These are phyloP conservation scores for Pholiota conissans DNA, from an alignment of 768 basidiomycete genomes.

Conservation along the genomic window DNA sequence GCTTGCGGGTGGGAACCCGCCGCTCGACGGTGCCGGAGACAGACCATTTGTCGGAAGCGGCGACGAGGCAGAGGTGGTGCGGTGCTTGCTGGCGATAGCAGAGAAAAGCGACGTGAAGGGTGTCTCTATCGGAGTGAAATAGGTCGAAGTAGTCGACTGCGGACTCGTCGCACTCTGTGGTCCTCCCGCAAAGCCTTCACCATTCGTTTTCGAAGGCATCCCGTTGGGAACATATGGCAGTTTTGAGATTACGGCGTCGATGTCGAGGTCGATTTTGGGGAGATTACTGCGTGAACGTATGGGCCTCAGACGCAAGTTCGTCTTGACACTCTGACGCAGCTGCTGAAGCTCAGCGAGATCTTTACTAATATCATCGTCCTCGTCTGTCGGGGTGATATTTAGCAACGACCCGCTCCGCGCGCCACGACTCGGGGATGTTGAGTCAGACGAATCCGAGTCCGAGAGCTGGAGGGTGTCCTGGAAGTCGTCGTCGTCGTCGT, in stretches of 20 bases:
- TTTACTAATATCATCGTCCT: constrained; percentile 63
- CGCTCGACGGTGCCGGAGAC: background rate
- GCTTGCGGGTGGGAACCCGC: constrained; percentile 23
- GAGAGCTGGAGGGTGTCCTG: constrained; percentile 41
- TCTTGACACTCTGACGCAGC: constrained; percentile 69
- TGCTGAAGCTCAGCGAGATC: constrained; percentile 68
- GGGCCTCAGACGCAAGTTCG: constrained; percentile 77
- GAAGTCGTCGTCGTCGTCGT: constrained; percentile 36
- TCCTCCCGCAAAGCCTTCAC: constrained; percentile 25
- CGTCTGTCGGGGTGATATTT: constrained; percentile 31
- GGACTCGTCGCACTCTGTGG: constrained; percentile 20
- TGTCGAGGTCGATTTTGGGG: constrained; percentile 39
- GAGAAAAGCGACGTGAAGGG: constrained; percentile 20
- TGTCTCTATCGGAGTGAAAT: constrained; percentile 42
- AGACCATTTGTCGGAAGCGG: background rate
- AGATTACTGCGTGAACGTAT: constrained; percentile 61
- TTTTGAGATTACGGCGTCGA: constrained; percentile 28
- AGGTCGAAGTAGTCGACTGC: constrained; percentile 30
- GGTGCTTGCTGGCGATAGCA: constrained; percentile 6
- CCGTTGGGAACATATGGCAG: constrained; percentile 12
- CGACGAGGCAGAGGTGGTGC: background rate
- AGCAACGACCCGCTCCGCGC: constrained; percentile 26
- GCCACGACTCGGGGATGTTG: constrained; percentile 26
- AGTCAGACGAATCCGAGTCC: constrained; percentile 34
- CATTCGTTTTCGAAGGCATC: constrained; percentile 8